Percentiles rank a stretch among this genome's conserved stretches.
phyloP scores from a whole-genome alignment of 1,284 basidiomycete species.

The Malassezia brasiliensis region DNA sequence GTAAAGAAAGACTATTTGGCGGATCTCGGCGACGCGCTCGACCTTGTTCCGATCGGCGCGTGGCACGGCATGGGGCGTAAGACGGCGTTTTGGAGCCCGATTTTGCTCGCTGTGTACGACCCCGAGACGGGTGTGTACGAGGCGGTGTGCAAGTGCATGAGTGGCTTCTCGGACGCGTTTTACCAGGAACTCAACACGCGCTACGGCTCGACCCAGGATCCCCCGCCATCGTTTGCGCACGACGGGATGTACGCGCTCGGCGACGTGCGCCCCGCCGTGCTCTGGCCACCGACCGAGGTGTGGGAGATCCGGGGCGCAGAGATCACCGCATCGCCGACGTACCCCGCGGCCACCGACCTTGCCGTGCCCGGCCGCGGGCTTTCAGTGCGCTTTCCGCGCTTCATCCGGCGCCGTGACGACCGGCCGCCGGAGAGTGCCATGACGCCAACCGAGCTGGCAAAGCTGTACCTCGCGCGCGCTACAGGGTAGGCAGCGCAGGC shows the following conservation, averaged over 20 bases:
- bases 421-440: slow-evolving; percentile 31
- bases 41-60: slow-evolving; percentile 51
- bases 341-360: slow-evolving; percentile 66
- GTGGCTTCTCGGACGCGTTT: slow-evolving; percentile 77
- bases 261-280: slow-evolving; percentile 70
- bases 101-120: slow-evolving; percentile 71
- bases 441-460: slow-evolving; percentile 28
- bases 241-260: slow-evolving; percentile 18
- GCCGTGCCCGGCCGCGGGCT: slow-evolving; percentile 58
- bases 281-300: slow-evolving; percentile 63
- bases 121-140: slow-evolving; percentile 60
- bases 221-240: neutral
- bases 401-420: slow-evolving; percentile 42
- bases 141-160: slow-evolving; percentile 45
- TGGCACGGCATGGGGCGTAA: slow-evolving; percentile 92
- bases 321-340: slow-evolving; percentile 78
- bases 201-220: slow-evolving; percentile 4
- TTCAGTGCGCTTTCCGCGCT: slow-evolving; percentile 49
- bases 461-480: slow-evolving; percentile 31
- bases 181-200: slow-evolving; percentile 54
- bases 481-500: neutral
- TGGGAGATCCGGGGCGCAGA: slow-evolving; percentile 63
- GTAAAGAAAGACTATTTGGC: slow-evolving; percentile 66
- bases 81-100: slow-evolving; percentile 83
- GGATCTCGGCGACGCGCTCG: slow-evolving; percentile 54